Evolutionary conservation across 1,139 yeast genomes (phyloP).

Genomic region (Tardiomyces blankii): DNA sequence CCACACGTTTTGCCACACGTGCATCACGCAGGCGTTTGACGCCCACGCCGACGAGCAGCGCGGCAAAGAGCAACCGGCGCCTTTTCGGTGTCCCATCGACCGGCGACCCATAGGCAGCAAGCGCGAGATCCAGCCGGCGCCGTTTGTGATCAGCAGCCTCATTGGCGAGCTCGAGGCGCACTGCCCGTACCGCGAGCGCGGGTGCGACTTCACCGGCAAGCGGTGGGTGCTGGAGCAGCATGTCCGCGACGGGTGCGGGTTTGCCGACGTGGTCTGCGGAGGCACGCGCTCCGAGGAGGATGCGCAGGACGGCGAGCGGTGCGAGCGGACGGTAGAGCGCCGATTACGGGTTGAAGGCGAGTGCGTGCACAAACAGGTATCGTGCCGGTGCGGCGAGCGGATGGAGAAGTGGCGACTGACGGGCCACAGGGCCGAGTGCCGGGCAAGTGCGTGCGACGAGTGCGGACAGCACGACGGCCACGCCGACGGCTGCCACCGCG

Average conservation of each 20-base stretch:
- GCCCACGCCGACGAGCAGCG: not conserved
- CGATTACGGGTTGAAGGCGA: constrained; percentile 4
- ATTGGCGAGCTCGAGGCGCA: constrained; percentile 49
- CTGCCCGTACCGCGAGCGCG: constrained; percentile 44
- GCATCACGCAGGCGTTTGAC: constrained; percentile 7
- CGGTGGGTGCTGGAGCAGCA: constrained; percentile 53
- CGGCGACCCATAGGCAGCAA: constrained; percentile 35
- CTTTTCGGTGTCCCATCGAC: constrained; percentile 48
- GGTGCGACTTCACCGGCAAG: constrained; percentile 48
- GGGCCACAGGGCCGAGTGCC: not conserved
- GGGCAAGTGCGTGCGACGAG: constrained; percentile 2
- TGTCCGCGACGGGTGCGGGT: constrained; percentile 37
- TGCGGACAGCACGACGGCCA: constrained; percentile 1
- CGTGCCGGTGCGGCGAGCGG: constrained; percentile 10
- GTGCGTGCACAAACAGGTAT: constrained; percentile 12
- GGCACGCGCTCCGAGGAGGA: constrained; percentile 4
- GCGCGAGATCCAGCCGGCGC: constrained; percentile 48
- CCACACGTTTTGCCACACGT: constrained; percentile 23
- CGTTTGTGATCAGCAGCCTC: constrained; percentile 47
- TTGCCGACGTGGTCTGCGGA: constrained; percentile 37
- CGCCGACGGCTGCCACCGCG: constrained; percentile 1
- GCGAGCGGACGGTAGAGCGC: constrained; percentile 14
- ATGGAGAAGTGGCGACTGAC: constrained; percentile 1
- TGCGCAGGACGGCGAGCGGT: constrained; percentile 1
- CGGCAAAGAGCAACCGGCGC: constrained; percentile 1